phyloP scores from a whole-genome alignment of 306 rosid species.

The Malus asiatica region DNA sequence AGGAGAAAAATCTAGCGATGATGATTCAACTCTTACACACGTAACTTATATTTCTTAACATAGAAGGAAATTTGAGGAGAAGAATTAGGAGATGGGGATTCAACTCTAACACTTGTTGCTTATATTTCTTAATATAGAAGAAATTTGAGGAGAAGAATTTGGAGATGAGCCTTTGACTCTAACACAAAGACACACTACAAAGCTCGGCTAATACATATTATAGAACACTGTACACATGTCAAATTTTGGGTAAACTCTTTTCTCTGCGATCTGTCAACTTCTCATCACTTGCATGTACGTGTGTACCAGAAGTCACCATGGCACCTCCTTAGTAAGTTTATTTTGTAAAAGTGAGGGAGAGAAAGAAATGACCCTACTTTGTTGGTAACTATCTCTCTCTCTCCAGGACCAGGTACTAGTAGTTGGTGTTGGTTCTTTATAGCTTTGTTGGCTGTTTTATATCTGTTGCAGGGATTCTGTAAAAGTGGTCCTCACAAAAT shows the following conservation, averaged over 20 bases:
- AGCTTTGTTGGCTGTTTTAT: slow-evolving; percentile 59
- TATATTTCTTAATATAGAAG: background rate
- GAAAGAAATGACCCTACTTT: slow-evolving; percentile 12
- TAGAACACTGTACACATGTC: background rate
- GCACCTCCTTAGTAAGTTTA: slow-evolving; percentile 1
- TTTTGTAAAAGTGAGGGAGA: slow-evolving; percentile 2
- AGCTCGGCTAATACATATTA: background rate
- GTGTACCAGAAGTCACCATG: slow-evolving; percentile 4
- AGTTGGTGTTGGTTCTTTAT: slow-evolving; percentile 54
- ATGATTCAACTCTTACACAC: background rate
- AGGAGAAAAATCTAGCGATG: background rate
- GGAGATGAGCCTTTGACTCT: background rate
- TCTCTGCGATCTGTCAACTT: slow-evolving; percentile 12
- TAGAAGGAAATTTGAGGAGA: background rate
- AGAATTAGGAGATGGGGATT: background rate
- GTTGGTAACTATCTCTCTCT: slow-evolving; percentile 11
- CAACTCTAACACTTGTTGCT: background rate
- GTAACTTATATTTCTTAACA: too few relatives aligned
- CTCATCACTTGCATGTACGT: slow-evolving; percentile 10
- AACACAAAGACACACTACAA: background rate
- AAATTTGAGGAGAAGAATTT: background rate
- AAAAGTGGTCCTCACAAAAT: slow-evolving; percentile 35
- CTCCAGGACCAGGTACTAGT: slow-evolving; percentile 48
- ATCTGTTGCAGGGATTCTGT: slow-evolving; percentile 42
- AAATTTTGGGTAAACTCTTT: slow-evolving; percentile 16